These are phyloP conservation scores for Mortierella claussenii DNA, from an alignment of 192 early-diverging fungal genomes.

Conservation along the genomic window DNA sequence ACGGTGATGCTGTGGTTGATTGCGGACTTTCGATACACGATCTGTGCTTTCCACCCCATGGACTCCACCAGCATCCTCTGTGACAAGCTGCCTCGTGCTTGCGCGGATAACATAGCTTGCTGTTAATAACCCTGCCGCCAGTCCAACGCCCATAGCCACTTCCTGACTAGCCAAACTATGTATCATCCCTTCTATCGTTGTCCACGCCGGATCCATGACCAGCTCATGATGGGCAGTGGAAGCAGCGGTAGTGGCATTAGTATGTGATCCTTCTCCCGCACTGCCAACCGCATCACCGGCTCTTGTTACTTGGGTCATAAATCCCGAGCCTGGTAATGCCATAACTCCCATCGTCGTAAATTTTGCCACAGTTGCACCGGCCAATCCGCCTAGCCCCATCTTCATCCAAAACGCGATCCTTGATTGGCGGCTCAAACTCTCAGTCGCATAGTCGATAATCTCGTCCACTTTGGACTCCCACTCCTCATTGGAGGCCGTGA, in stretches of 20 bases:
- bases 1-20: not conserved
- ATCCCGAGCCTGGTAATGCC: slow-evolving; percentile 16
- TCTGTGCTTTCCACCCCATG: not conserved
- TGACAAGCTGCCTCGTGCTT: slow-evolving; percentile 15
- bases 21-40: not conserved
- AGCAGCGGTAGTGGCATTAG: too few relatives aligned
- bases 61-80: not conserved
- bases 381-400: slow-evolving; percentile 28
- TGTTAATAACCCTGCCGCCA: slow-evolving; percentile 28
- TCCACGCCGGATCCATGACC: too few relatives aligned
- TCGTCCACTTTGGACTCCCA: slow-evolving; percentile 4
- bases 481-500: not conserved
- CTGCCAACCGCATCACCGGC: not conserved
- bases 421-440: slow-evolving; percentile 19
- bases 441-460: slow-evolving; percentile 13
- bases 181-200: slow-evolving; percentile 16
- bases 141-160: slow-evolving; percentile 28
- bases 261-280: not conserved
- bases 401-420: slow-evolving; percentile 32
- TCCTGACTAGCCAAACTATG: slow-evolving; percentile 32
- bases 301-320: not conserved
- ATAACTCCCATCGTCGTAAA: slow-evolving; percentile 39
- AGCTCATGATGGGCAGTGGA: too few relatives aligned
- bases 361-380: slow-evolving; percentile 33
- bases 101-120: slow-evolving; percentile 30